Percentiles rank a stretch among this genome's conserved stretches.
Evolutionary conservation across 495 filamentous ascomycete genomes (phyloP).

Genomic region (Podospora tetraspora): DNA sequence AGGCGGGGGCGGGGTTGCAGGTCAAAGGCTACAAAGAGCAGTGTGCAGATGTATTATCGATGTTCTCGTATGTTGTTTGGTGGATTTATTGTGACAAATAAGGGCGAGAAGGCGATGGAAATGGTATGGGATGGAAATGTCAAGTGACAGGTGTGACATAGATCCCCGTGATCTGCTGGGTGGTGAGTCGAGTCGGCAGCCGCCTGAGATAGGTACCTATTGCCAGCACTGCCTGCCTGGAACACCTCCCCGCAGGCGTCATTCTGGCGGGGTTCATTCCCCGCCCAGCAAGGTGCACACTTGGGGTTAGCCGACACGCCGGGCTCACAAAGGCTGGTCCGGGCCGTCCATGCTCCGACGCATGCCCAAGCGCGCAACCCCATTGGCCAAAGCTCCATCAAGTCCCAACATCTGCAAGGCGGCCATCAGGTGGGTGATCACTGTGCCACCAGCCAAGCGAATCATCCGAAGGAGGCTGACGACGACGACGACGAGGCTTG

Average conservation of each 20-base stretch:
- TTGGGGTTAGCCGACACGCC: neutral
- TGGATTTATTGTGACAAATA: neutral
- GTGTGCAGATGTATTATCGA: neutral
- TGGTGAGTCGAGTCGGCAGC: neutral
- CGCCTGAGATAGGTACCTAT: neutral
- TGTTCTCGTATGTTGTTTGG: neutral
- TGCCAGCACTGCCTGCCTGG: neutral
- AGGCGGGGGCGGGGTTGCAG: conserved; percentile 1
- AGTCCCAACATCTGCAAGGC: neutral
- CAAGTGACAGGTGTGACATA: neutral
- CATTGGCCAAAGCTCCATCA: neutral
- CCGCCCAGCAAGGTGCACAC: neutral
- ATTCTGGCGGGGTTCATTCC: neutral
- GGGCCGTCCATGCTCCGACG: neutral
- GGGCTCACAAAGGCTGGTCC: neutral
- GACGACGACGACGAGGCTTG: neutral
- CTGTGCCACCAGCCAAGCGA: neutral
- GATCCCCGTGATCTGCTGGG: neutral
- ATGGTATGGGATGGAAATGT: neutral
- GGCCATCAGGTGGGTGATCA: neutral
- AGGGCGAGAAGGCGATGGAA: neutral
- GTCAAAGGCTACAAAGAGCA: neutral
- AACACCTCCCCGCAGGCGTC: neutral
- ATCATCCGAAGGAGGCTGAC: neutral
- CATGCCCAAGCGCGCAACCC: neutral